These are phyloP conservation scores for Rhinocladiella similis DNA, from an alignment of 2,329 filamentous ascomycete species.

Conservation along the genomic window DNA sequence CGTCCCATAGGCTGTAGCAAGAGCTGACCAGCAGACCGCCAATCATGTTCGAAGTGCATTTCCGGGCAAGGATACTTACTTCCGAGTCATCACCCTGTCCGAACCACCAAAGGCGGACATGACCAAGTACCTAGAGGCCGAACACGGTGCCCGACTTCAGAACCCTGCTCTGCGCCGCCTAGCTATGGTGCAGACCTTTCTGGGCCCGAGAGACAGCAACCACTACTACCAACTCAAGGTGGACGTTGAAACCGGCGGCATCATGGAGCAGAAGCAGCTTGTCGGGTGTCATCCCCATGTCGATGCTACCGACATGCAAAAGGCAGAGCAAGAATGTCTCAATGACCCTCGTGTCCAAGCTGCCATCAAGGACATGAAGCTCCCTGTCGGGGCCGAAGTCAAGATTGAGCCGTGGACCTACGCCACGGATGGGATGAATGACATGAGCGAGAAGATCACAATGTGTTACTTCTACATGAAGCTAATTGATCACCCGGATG, in stretches of 20 bases:
- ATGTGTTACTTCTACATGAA: conserved; percentile 50
- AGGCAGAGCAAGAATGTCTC: conserved; percentile 50
- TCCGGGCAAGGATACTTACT: conserved; percentile 38
- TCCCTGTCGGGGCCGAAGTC: conserved; percentile 48
- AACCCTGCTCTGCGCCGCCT: conserved; percentile 35
- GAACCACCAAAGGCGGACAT: conserved; percentile 54
- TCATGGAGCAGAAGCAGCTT: conserved; percentile 36
- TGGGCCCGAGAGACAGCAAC: conserved; percentile 36
- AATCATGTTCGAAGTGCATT: conserved; percentile 39
- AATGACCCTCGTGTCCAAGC: conserved; percentile 44
- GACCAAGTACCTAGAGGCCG: conserved; percentile 46
- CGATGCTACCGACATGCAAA: conserved; percentile 51
- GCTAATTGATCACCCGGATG: conserved; percentile 44
- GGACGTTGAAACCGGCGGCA: conserved; percentile 25
- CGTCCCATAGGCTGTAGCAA: neutral
- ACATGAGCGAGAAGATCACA: conserved; percentile 49
- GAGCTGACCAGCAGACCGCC: conserved; percentile 25
- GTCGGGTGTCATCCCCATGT: conserved; percentile 49
- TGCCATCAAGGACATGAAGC: conserved; percentile 43
- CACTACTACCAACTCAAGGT: conserved; percentile 39
- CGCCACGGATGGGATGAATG: conserved; percentile 54
- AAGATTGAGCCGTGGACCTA: conserved; percentile 59
- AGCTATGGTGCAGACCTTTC: conserved; percentile 38
- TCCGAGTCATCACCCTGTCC: conserved; percentile 52
- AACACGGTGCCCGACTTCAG: conserved; percentile 36